Evolutionary conservation across 2,329 filamentous ascomycete species (phyloP).

Genomic region (Exophiala mesophila): DNA sequence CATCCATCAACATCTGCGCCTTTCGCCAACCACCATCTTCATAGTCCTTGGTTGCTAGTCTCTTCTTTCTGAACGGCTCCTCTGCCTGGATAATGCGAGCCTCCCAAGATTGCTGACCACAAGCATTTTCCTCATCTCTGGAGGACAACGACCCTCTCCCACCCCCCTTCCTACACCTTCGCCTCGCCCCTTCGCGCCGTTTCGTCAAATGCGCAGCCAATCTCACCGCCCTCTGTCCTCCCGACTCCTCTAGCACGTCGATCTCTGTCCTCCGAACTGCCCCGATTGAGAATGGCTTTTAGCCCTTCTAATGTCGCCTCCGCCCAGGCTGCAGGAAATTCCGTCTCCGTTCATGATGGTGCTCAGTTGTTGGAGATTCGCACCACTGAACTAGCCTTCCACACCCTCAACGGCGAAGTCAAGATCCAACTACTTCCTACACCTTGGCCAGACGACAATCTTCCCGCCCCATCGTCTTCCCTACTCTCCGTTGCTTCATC

Average conservation of each 20-base stretch:
- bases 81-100: constrained; percentile 5
- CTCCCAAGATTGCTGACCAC: constrained; percentile 42
- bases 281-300: constrained; percentile 56
- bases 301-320: constrained; percentile 51
- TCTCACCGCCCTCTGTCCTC: constrained; percentile 29
- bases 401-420: constrained; percentile 59
- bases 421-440: constrained; percentile 75
- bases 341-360: constrained; percentile 46
- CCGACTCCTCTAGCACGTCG: constrained; percentile 28
- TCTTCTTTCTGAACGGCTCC: too few species aligned
- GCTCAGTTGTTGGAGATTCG: constrained; percentile 70
- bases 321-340: constrained; percentile 34
- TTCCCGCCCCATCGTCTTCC: constrained; percentile 72
- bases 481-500: constrained; percentile 77
- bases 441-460: constrained; percentile 64
- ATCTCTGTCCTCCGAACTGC: constrained; percentile 36
- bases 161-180: constrained; percentile 38
- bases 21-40: too few species aligned
- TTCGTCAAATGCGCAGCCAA: constrained; percentile 35
- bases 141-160: constrained; percentile 40
- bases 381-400: constrained; percentile 82
- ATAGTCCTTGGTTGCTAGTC: too few species aligned
- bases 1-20: too few species aligned
- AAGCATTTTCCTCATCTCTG: constrained; percentile 38
- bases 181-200: constrained; percentile 29